These are phyloP conservation scores for Penicillium freii DNA, from an alignment of 2,329 filamentous ascomycete species.

Conservation along the genomic window DNA sequence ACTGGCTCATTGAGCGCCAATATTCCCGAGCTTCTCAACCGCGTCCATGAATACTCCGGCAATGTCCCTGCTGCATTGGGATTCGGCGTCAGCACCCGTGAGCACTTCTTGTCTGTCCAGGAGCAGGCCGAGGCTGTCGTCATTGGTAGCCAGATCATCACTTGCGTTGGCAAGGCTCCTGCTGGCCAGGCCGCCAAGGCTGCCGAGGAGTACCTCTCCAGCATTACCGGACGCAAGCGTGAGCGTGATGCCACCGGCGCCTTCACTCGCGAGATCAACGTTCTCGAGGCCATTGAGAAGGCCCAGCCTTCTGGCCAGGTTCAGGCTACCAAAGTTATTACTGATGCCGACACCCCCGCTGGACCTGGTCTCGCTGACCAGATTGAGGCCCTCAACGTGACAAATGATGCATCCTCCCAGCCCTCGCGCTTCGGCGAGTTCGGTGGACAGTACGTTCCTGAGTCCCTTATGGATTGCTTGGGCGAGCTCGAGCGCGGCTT, in stretches of 20 bases:
- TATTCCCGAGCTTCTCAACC: conserved; percentile 75
- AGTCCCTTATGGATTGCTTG: conserved; percentile 96
- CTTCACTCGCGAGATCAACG: conserved; percentile 64
- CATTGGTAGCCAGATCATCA: conserved; percentile 94
- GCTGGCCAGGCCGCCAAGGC: conserved; percentile 65
- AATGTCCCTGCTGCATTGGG: conserved; percentile 89
- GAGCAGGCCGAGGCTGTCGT: conserved; percentile 89
- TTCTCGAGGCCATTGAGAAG: conserved; percentile 65
- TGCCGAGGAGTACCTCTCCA: conserved; percentile 83
- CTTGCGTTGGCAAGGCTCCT: conserved; percentile 67
- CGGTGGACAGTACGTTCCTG: conserved; percentile 94
- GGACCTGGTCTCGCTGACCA: conserved; percentile 75
- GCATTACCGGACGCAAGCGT: conserved; percentile 60
- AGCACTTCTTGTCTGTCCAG: conserved; percentile 86
- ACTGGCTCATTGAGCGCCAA: conserved; percentile 76
- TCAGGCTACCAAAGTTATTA: conserved; percentile 64
- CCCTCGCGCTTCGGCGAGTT: conserved; percentile 92
- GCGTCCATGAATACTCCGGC: conserved; percentile 89
- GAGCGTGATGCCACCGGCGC: conserved; percentile 46
- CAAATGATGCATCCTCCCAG: conserved; percentile 57
- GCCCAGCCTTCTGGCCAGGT: conserved; percentile 53
- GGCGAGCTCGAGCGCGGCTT: conserved; percentile 89
- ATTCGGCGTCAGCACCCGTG: conserved; percentile 92
- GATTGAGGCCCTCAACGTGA: conserved; percentile 74
- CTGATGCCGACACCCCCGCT: conserved; percentile 53